Percentiles rank a stretch among this genome's conserved stretches.
phyloP scores from a whole-genome alignment of 371 early-diverging fungal genomes.

The Syncephalis plumigaleata region DNA sequence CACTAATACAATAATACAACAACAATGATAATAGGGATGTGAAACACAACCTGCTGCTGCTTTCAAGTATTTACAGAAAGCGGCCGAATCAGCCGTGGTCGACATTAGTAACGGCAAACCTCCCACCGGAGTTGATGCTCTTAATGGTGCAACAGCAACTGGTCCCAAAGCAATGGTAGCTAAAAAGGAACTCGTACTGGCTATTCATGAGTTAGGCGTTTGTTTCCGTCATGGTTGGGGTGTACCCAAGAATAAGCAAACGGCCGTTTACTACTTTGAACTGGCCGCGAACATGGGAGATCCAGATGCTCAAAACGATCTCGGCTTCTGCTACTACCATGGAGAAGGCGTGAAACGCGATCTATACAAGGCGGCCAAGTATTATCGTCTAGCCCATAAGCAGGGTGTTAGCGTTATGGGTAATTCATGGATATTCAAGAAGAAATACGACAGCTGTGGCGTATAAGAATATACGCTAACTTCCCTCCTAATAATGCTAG shows the following conservation, averaged over 20 bases:
- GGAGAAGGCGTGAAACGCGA: slow-evolving; percentile 75
- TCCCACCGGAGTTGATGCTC: background rate
- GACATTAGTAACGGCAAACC: slow-evolving; percentile 20
- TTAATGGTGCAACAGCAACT: background rate
- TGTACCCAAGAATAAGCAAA: slow-evolving; percentile 53
- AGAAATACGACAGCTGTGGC: slow-evolving; percentile 38
- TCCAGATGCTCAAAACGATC: slow-evolving; percentile 72
- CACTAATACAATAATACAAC: background rate
- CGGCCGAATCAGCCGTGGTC: slow-evolving; percentile 57
- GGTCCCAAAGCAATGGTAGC: slow-evolving; percentile 7
- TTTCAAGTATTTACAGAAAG: slow-evolving; percentile 54
- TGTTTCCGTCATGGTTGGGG: slow-evolving; percentile 89
- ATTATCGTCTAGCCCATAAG: slow-evolving; percentile 64
- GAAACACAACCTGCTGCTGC: slow-evolving; percentile 34
- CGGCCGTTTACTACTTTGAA: slow-evolving; percentile 71
- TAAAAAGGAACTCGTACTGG: slow-evolving; percentile 42
- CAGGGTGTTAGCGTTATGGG: slow-evolving; percentile 68
- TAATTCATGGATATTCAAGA: slow-evolving; percentile 91
- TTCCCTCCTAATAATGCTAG: too few relatives aligned
- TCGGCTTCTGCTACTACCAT: slow-evolving; percentile 59
- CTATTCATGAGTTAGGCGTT: slow-evolving; percentile 65
- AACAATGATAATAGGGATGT: slow-evolving; percentile 29
- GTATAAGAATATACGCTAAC: too few relatives aligned
- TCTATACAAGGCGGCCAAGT: slow-evolving; percentile 54
- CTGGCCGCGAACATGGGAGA: slow-evolving; percentile 79